Percentiles rank a stretch among this genome's conserved stretches.
phyloP scores from a whole-genome alignment of 2,329 filamentous ascomycete species.

The Fusarium anguioides region DNA sequence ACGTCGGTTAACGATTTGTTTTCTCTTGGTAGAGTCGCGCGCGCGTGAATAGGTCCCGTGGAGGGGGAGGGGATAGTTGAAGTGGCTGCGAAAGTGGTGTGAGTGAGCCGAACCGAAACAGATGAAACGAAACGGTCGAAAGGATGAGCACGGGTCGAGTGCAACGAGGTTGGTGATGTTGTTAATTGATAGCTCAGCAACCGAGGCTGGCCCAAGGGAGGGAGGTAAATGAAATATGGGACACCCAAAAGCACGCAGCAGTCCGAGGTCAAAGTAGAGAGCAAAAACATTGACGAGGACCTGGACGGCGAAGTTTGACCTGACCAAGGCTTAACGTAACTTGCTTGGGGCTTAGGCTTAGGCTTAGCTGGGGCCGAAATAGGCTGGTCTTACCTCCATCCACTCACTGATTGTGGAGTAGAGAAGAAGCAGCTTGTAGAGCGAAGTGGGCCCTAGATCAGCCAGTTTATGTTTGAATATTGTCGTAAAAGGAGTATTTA shows the following conservation, averaged over 20 bases:
- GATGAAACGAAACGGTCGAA: conserved; percentile 20
- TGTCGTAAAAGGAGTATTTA: not conserved
- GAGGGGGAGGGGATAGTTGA: conserved; percentile 34
- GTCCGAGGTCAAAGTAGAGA: conserved; percentile 25
- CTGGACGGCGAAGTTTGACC: conserved; percentile 46
- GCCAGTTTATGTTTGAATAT: conserved; percentile 22
- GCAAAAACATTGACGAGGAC: conserved; percentile 37
- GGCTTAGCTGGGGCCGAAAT: conserved; percentile 38
- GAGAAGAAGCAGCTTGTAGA: conserved; percentile 9
- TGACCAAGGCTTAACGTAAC: conserved; percentile 11
- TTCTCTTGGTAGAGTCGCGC: conserved; percentile 19
- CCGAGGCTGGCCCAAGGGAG: conserved; percentile 21
- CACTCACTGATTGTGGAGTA: conserved; percentile 16
- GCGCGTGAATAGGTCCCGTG: conserved; percentile 31
- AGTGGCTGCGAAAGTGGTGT: conserved; percentile 39
- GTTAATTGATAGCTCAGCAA: conserved; percentile 37
- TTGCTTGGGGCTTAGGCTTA: conserved; percentile 33
- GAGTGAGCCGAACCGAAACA: conserved; percentile 25
- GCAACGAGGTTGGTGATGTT: conserved; percentile 10
- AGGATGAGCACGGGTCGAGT: conserved; percentile 15
- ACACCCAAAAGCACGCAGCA: conserved; percentile 25
- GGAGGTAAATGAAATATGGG: conserved; percentile 26
- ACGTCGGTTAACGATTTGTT: conserved; percentile 13
- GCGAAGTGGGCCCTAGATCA: conserved; percentile 33
- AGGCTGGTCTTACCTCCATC: conserved; percentile 35